phyloP scores from a whole-genome alignment of 441 rosid genomes.

The Eruca vesicaria region DNA sequence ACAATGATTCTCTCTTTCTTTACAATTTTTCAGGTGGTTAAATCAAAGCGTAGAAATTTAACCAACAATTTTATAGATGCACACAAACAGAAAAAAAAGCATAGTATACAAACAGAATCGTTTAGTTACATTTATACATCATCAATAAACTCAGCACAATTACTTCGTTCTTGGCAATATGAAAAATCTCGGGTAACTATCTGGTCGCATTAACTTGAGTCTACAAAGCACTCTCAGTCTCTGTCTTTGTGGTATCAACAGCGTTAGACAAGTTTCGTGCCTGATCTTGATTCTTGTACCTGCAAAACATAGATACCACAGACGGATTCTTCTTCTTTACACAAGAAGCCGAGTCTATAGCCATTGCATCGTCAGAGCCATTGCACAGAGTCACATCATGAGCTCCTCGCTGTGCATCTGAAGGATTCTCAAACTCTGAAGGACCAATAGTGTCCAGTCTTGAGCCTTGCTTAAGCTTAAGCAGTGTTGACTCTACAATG shows the following conservation, averaged over 20 bases:
- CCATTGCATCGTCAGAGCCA: constrained; percentile 23
- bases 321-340: constrained; percentile 36
- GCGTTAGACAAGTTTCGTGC: constrained; percentile 1
- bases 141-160: not conserved
- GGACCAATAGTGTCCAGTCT: constrained; percentile 31
- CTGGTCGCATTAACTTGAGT: not conserved
- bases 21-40: not conserved
- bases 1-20: not conserved
- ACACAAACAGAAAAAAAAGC: not conserved
- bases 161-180: too few species aligned
- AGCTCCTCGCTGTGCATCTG: not conserved
- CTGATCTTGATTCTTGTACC: constrained; percentile 42
- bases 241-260: not conserved
- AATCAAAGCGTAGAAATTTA: not conserved
- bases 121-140: not conserved
- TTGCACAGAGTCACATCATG: constrained; percentile 1
- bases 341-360: constrained; percentile 29
- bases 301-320: constrained; percentile 52
- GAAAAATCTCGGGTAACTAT: not conserved
- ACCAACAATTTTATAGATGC: not conserved
- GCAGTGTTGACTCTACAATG: constrained; percentile 58
- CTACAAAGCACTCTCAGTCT: not conserved
- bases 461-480: constrained; percentile 77
- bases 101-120: constrained; percentile 10
- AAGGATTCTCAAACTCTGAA: constrained; percentile 26